phyloP scores from a whole-genome alignment of 352 stramenopile species.

The Phytophthora megakarya region DNA sequence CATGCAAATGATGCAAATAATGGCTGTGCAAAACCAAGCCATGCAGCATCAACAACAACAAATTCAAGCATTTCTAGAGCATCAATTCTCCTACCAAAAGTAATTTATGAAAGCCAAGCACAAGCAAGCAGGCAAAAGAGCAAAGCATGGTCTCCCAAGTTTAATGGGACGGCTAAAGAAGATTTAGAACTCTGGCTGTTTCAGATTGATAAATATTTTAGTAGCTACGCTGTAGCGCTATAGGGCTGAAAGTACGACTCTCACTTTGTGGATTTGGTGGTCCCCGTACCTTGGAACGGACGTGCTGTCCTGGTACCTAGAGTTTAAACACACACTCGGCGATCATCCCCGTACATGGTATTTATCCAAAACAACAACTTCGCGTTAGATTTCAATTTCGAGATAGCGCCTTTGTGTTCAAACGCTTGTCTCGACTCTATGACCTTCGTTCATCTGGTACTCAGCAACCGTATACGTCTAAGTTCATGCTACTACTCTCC shows the following conservation, averaged over 20 bases:
- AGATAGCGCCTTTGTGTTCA: slow-evolving; percentile 14
- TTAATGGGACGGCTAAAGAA: slow-evolving; percentile 12
- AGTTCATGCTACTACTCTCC: slow-evolving; percentile 15
- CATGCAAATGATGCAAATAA: slow-evolving; percentile 17
- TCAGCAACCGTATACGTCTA: slow-evolving; percentile 18
- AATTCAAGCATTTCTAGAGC: slow-evolving; percentile 8
- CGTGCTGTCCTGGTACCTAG: slow-evolving; percentile 14
- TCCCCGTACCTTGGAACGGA: slow-evolving; percentile 4
- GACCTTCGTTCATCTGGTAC: background rate
- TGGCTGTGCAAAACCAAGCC: slow-evolving; percentile 5
- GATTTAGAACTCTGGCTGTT: slow-evolving; percentile 22
- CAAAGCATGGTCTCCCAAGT: slow-evolving; percentile 19
- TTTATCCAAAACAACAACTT: slow-evolving; percentile 12
- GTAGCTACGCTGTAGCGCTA: slow-evolving; percentile 7
- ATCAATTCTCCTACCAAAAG: slow-evolving; percentile 8
- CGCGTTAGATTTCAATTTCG: slow-evolving; percentile 1
- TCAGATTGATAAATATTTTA: slow-evolving; percentile 24
- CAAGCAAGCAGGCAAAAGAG: slow-evolving; percentile 7
- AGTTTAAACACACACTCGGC: slow-evolving; percentile 2
- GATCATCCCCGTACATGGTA: slow-evolving; percentile 4
- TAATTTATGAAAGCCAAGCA: slow-evolving; percentile 11
- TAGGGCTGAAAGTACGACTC: slow-evolving; percentile 8
- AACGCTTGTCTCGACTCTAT: slow-evolving; percentile 3
- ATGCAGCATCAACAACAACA: slow-evolving; percentile 10
- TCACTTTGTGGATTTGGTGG: slow-evolving; percentile 9